Percentiles rank a stretch among this genome's conserved stretches.
Conservation (phyloP, 768 basidiomycete species). For the Tricholoma bakamatsutake region DNA sequence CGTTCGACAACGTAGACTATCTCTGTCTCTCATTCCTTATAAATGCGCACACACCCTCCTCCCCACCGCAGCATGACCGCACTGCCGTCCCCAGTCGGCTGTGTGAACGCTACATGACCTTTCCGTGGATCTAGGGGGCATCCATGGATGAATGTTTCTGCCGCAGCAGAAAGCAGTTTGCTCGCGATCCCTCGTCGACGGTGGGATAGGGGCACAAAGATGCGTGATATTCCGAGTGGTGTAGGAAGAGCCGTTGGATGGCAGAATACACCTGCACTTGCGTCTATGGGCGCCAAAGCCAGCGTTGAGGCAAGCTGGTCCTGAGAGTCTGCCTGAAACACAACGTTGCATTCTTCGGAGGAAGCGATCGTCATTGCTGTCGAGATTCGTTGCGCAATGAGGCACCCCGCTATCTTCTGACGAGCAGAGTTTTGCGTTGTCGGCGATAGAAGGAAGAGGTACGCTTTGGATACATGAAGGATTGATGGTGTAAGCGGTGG, state of each 20-base stretch:
- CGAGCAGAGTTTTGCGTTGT: slow-evolving; percentile 27
- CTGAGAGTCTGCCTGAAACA: slow-evolving; percentile 1
- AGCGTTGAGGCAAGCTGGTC: slow-evolving; percentile 14
- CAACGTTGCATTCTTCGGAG: slow-evolving; percentile 14
- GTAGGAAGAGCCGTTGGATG: slow-evolving; percentile 66
- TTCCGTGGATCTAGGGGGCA: slow-evolving; percentile 63
- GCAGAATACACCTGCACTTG: slow-evolving; percentile 58
- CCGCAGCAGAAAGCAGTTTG: slow-evolving; percentile 58
- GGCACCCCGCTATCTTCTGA: slow-evolving; percentile 80
- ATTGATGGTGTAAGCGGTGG: slow-evolving; percentile 54
- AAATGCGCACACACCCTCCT: slow-evolving; percentile 63
- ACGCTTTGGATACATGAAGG: slow-evolving; percentile 67
- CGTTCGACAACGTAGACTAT: neutral
- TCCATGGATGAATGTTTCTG: slow-evolving; percentile 70
- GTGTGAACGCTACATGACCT: slow-evolving; percentile 82
- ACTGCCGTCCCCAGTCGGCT: slow-evolving; percentile 73
- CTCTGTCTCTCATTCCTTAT: slow-evolving; percentile 66
- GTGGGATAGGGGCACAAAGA: slow-evolving; percentile 70
- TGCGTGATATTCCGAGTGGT: slow-evolving; percentile 73
- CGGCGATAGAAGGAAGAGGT: slow-evolving; percentile 61
- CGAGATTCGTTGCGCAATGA: slow-evolving; percentile 72
- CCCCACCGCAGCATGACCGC: slow-evolving; percentile 80
- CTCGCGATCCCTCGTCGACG: slow-evolving; percentile 75
- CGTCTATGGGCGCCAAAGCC: slow-evolving; percentile 51
- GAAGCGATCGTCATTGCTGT: slow-evolving; percentile 74